Conservation (phyloP, 2,329 filamentous ascomycete genomes). For the Fusarium kyushuense region DNA sequence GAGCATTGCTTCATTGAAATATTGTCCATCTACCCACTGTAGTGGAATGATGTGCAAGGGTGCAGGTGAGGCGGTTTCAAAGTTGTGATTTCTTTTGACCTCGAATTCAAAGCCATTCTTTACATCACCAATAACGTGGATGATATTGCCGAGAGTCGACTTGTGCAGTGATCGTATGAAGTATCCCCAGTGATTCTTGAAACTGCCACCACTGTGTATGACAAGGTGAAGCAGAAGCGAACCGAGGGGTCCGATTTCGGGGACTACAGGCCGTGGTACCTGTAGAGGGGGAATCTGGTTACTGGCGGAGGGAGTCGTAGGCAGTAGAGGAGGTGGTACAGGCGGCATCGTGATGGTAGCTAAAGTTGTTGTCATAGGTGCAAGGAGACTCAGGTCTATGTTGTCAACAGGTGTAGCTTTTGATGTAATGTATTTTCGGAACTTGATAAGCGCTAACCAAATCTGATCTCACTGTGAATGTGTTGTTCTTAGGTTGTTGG, state of each 20-base stretch:
- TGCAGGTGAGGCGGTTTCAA: not conserved
- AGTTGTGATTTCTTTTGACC: not conserved
- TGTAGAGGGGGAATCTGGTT: not conserved
- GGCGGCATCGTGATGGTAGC: not conserved
- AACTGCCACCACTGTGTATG: not conserved
- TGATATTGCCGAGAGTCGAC: rapidly evolving
- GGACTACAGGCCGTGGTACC: not conserved
- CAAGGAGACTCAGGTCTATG: too few relatives aligned
- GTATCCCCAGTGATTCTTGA: constrained; percentile 14
- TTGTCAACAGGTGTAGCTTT: too few relatives aligned
- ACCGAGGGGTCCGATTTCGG: rapidly evolving
- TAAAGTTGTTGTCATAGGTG: not conserved
- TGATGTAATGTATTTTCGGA: not conserved
- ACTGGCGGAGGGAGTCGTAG: rapidly evolving
- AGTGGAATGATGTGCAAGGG: not conserved
- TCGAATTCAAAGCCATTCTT: constrained; percentile 4
- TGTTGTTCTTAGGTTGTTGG: too few relatives aligned
- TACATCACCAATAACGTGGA: not conserved
- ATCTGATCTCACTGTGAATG: too few relatives aligned
- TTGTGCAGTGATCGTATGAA: not conserved
- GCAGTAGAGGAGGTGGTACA: not conserved
- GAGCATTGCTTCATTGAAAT: not conserved
- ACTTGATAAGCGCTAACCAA: not conserved
- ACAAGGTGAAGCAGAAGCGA: not conserved
- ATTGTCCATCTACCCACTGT: rapidly evolving